Evolutionary conservation across 1,284 basidiomycete genomes (phyloP).

Genomic region (Trametes polyzona): DNA sequence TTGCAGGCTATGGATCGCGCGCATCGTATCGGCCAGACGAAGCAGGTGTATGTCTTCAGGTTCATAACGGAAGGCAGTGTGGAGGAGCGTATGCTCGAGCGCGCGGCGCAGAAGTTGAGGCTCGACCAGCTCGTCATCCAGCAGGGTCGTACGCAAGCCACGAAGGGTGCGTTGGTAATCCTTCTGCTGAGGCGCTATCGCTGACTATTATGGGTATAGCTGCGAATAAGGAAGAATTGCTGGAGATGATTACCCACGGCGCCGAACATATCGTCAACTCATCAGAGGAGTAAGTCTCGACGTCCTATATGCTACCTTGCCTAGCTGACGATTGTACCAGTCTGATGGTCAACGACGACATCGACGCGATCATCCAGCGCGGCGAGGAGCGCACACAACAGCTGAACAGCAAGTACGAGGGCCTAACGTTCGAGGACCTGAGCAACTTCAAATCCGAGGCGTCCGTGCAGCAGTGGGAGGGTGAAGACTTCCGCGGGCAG

Average conservation of each 20-base stretch:
- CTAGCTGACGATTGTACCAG: slow-evolving; percentile 41
- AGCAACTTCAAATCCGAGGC: slow-evolving; percentile 97
- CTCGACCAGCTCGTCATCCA: slow-evolving; percentile 98
- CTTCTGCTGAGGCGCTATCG: too few relatives aligned
- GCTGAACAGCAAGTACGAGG: slow-evolving; percentile 92
- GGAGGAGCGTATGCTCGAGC: slow-evolving; percentile 96
- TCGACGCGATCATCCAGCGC: slow-evolving; percentile 91
- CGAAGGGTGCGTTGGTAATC: slow-evolving; percentile 53
- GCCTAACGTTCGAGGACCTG: slow-evolving; percentile 91
- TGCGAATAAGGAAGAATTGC: slow-evolving; percentile 94
- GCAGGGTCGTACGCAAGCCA: slow-evolving; percentile 81
- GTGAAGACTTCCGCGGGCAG: slow-evolving; percentile 85
- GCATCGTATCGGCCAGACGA: slow-evolving; percentile 98
- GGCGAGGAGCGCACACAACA: slow-evolving; percentile 92
- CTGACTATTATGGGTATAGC: too few relatives aligned
- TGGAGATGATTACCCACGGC: slow-evolving; percentile 99
- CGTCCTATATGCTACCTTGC: not conserved
- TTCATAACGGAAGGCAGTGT: slow-evolving; percentile 98
- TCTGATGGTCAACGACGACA: slow-evolving; percentile 87
- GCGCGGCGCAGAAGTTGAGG: slow-evolving; percentile 95
- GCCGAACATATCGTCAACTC: slow-evolving; percentile 96
- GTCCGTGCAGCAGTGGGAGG: slow-evolving; percentile 93
- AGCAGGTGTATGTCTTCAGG: slow-evolving; percentile 98
- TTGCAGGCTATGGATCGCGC: slow-evolving; percentile 99
- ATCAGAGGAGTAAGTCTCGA: slow-evolving; percentile 56